Conservation (phyloP, 345 rosid species). For the Cardiospermum halicacabum region DNA sequence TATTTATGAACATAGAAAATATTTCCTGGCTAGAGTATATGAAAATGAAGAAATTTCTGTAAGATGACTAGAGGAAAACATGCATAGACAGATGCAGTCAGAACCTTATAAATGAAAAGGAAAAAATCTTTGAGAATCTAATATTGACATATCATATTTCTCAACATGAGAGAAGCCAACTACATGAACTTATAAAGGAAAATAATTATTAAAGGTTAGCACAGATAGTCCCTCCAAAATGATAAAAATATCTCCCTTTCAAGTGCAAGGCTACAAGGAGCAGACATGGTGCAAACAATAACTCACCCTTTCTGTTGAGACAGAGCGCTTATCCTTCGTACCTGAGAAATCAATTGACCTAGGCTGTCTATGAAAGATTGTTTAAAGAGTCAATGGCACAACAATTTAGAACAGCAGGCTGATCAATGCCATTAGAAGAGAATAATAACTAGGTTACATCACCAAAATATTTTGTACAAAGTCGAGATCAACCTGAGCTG, state of each 20-base stretch:
- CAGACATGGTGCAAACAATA: not conserved
- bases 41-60: not conserved
- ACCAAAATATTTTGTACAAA: too few relatives aligned
- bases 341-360: slow-evolving; percentile 93
- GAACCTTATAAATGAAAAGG: not conserved
- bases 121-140: not conserved
- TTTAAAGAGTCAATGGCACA: slow-evolving; percentile 17
- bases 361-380: slow-evolving; percentile 44
- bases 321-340: slow-evolving; percentile 89
- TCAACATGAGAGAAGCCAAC: not conserved
- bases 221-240: slow-evolving; percentile 1
- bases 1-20: not conserved
- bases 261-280: not conserved
- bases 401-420: slow-evolving; percentile 6
- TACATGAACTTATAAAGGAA: not conserved
- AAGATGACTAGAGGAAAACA: not conserved
- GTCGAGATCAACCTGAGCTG: too few relatives aligned
- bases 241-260: not conserved
- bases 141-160: not conserved
- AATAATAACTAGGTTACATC: not conserved
- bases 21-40: not conserved
- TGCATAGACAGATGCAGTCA: not conserved
- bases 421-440: not conserved
- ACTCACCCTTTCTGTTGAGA: slow-evolving; percentile 89
- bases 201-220: not conserved